Conservation (phyloP, 2,329 filamentous ascomycete species). For the Ophiosphaerella narmari region DNA sequence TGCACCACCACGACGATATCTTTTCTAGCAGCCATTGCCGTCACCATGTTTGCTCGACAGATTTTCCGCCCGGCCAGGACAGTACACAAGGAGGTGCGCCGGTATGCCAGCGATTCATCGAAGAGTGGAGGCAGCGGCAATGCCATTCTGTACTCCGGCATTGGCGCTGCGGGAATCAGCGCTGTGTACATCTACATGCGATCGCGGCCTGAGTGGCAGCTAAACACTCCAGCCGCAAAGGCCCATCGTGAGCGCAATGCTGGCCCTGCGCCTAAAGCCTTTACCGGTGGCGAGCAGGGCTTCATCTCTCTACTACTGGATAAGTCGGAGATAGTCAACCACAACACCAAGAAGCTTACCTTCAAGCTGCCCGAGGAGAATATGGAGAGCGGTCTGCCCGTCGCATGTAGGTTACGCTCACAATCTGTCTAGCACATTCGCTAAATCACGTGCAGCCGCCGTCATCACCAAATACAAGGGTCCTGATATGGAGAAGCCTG, state of each 20-base stretch:
- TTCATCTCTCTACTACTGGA: constrained; percentile 82
- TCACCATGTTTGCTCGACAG: constrained; percentile 51
- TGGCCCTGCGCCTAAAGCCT: constrained; percentile 46
- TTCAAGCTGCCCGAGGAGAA: constrained; percentile 86
- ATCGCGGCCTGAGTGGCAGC: constrained; percentile 29
- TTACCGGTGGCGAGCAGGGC: constrained; percentile 87
- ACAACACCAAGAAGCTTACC: constrained; percentile 92
- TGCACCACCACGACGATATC: constrained; percentile 7
- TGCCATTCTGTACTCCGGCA: constrained; percentile 61
- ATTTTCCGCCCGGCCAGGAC: constrained; percentile 49
- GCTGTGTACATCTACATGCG: constrained; percentile 58
- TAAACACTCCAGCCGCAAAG: constrained; percentile 33
- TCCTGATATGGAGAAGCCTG: constrained; percentile 79
- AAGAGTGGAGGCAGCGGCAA: constrained; percentile 54
- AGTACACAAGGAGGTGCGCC: constrained; percentile 59
- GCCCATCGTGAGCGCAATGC: constrained; percentile 43
- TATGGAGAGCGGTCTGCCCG: constrained; percentile 77
- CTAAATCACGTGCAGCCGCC: constrained; percentile 57
- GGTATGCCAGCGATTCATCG: constrained; percentile 71
- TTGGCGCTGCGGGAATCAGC: constrained; percentile 62
- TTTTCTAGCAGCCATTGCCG: constrained; percentile 28
- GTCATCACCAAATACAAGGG: constrained; percentile 91
- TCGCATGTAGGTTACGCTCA: constrained; percentile 66
- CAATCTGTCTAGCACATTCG: too few species aligned
- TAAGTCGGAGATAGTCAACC: constrained; percentile 78